Base-by-base conservation (phyloP, 176 grass and related monocot genomes). In the Pontederia paniculata region DNA sequence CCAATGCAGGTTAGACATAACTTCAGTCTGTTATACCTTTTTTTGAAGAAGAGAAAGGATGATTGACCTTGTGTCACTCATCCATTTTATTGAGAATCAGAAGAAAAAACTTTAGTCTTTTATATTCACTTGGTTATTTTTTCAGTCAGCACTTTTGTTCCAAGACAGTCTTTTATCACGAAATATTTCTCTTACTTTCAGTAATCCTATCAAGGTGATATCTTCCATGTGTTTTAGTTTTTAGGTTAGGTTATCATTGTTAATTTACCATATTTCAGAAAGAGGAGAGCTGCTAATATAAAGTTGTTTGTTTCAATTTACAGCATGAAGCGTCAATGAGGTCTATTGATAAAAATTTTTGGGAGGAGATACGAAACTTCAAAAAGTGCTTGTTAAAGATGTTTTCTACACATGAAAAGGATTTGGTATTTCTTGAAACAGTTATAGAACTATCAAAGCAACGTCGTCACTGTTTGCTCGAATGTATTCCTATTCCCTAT, bases 331-430 rank as follows among this genome's bases (percentile, higher is more conserved):
- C 77, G 20, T 72, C 75, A 73, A 74, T 73, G 15, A 90, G 93
- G 84, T 84, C 83, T 44, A 76, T 91, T 74, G 93, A 98, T 65
- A 82, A 69, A 50, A 98, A 88, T 58, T 72, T 75, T 18, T 82
- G 77, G 86, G 83, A 83, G 66, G 93, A 98, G 72, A 82, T 91
- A 12, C 93, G 86, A 16, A 98, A 98, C 80, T 98, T 98, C 61
- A 98, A 98, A 70, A 98, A 91, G 72, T 91, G 93, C 48, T 80
- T 98, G 17, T 23, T 88, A 42, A 76, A 78, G 63, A 98, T 98
- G 93, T 88, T 98, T 44, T 61, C 75, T 0, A 85, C 78, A 55
- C 65, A 88, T 66, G 83, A 91, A 23, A 98, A 84, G 66, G 86
- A 91, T 79, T 65, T 70, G 13, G 68, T 98, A 28, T 98, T 91